A percentile compares a stretch with the other conserved stretches of the same genome.
Conservation (phyloP, 306 rosid genomes). For the Senna tora region DNA sequence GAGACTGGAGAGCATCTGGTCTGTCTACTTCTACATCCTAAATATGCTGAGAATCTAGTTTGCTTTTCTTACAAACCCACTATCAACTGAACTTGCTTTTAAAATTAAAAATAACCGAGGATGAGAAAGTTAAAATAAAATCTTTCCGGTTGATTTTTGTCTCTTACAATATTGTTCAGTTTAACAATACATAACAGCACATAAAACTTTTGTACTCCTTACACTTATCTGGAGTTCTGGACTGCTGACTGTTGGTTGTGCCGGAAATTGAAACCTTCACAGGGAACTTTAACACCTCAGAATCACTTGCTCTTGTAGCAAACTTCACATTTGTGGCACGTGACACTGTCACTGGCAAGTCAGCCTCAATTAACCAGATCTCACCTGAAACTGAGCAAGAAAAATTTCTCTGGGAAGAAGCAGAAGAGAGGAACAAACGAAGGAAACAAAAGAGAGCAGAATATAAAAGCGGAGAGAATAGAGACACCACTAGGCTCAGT, state of each 20-base stretch:
- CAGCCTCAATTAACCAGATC: slow-evolving; percentile 66
- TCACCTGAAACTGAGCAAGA: slow-evolving; percentile 66
- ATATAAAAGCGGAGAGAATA: slow-evolving; percentile 44
- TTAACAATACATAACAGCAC: neutral
- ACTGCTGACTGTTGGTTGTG: neutral
- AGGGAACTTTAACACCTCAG: slow-evolving; percentile 46
- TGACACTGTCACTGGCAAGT: slow-evolving; percentile 68
- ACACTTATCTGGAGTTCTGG: slow-evolving; percentile 17
- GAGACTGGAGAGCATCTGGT: too few relatives aligned
- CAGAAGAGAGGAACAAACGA: slow-evolving; percentile 68
- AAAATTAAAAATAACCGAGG: too few relatives aligned
- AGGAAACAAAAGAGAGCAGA: slow-evolving; percentile 60
- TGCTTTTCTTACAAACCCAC: too few relatives aligned
- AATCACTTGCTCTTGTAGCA: slow-evolving; percentile 63
- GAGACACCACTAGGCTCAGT: slow-evolving; percentile 52
- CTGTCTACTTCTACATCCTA: too few relatives aligned
- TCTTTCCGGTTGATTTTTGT: slow-evolving; percentile 19
- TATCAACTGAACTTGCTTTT: too few relatives aligned
- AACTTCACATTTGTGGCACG: slow-evolving; percentile 93
- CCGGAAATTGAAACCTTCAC: slow-evolving; percentile 38
- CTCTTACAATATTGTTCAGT: slow-evolving; percentile 5
- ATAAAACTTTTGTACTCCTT: neutral
- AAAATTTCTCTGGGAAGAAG: slow-evolving; percentile 74
- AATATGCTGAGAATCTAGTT: too few relatives aligned
- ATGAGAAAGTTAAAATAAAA: too few relatives aligned